Evolutionary conservation across 2,329 filamentous ascomycete species (phyloP), one percentile per base, ranked within the genome.

Genomic region (Aureobasidium vineae): DNA sequence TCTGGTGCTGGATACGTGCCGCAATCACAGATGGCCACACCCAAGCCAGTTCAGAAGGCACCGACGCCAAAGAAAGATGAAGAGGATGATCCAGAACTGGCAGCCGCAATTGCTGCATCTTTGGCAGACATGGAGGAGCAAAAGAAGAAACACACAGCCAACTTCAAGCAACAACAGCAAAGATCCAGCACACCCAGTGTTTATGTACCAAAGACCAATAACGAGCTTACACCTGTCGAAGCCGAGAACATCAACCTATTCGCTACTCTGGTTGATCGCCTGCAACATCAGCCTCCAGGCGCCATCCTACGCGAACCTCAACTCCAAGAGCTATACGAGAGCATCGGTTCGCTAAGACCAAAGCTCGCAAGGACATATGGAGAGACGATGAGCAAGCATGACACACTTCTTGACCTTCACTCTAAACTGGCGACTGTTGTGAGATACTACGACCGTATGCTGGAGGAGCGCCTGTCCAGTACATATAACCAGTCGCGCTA

Each of bases 301-400:
- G 98, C 95, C 0, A 97, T 99, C 63, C 79, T 99, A n/a, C 85
- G 95, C 57, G 95, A 99, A 74, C 95, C 95, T 1, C 95, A 98
- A 76, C 97, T 99, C 60, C 95, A 99, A 77, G 95, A 99, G 78
- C 82, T 99, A 5, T 99, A 99, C 76, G 95, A 98, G 74, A 96
- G 93, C 72, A 98, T 99, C 72, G 92, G 94, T n/a, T 85, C 92
- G 19, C 81, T 99, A 69, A 86, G 95, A 59, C 95, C 95, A 1
- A 99, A 99, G 77, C 83, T 99, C 65, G 95, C 95, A 5, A 86
- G 95, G 66, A 97, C 94, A 0, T 97, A 98, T 75, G 95, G 95
- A 65, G 95, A 99, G 80, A 97, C 95, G 0, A 98, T 99, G 95
- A 98, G 95, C 85, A 99, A 99, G 78, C 95, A 98, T 77, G 93